Evolutionary conservation across 2,329 filamentous ascomycete species (phyloP).

Genomic region (Coniochaeta sp.): DNA sequence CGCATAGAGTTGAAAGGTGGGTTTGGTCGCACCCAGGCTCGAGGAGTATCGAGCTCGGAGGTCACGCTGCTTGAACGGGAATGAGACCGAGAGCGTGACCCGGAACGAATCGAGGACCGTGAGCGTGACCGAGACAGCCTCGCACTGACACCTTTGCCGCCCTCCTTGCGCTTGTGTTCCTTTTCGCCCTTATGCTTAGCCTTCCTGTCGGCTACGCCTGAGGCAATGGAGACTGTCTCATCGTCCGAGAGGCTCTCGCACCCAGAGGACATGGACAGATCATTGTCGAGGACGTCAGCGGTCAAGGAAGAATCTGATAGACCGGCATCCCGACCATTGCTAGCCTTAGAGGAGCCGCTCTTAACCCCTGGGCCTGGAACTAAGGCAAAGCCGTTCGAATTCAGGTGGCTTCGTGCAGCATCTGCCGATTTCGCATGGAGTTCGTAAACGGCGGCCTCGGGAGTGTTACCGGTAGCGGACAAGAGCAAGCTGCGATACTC

Average conservation of each 20-base stretch:
- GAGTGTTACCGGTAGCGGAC: conserved; percentile 20
- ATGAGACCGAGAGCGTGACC: conserved; percentile 6
- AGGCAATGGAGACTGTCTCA: conserved; percentile 12
- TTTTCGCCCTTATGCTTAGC: conserved; percentile 3
- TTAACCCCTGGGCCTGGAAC: conserved; percentile 5
- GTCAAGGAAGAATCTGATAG: conserved; percentile 7
- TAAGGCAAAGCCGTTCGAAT: conserved; percentile 23
- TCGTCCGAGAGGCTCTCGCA: conserved; percentile 12
- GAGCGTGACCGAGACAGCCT: conserved; percentile 7
- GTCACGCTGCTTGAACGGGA: conserved; percentile 5
- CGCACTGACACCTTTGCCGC: conserved; percentile 1
- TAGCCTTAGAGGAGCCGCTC: conserved; percentile 1
- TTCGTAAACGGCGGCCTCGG: conserved; percentile 23
- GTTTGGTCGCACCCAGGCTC: not conserved
- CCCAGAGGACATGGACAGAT: conserved; percentile 1
- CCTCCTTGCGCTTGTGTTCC: conserved; percentile 3
- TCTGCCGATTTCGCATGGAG: conserved; percentile 31
- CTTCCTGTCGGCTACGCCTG: conserved; percentile 4
- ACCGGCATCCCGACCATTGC: conserved; percentile 7
- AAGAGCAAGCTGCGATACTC: conserved; percentile 20
- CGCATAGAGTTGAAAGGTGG: conserved; percentile 16
- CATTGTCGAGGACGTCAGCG: conserved; percentile 7
- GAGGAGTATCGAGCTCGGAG: conserved; percentile 3
- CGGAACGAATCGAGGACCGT: conserved; percentile 8
- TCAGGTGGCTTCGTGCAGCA: conserved; percentile 23